These are phyloP conservation scores for Golubevia sp. DNA, from an alignment of 1,284 basidiomycete genomes.

Conservation along the genomic window DNA sequence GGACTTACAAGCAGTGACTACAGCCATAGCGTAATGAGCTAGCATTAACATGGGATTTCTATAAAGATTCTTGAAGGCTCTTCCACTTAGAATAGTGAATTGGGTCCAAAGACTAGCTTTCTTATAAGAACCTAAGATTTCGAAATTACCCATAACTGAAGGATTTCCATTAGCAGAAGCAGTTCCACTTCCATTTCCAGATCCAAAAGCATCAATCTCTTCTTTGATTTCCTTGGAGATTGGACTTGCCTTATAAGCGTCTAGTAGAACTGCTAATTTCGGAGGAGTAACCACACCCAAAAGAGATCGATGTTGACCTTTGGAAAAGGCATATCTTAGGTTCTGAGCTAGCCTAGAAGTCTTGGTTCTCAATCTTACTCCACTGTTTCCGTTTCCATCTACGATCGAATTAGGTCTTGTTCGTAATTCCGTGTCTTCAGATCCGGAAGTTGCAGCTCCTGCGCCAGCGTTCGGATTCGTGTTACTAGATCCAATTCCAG, in stretches of 20 bases:
- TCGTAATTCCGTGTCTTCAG: constrained; percentile 67
- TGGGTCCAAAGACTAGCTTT: constrained; percentile 85
- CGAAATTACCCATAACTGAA: constrained; percentile 62
- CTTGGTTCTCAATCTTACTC: constrained; percentile 63
- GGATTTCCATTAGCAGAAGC: background rate
- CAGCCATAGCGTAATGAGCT: constrained; percentile 84
- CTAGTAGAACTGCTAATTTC: constrained; percentile 75
- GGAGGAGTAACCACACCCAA: constrained; percentile 64
- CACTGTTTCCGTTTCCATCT: constrained; percentile 62
- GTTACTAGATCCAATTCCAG: background rate
- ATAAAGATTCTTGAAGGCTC: constrained; percentile 93
- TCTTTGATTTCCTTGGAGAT: constrained; percentile 70
- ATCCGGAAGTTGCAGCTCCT: too few species aligned
- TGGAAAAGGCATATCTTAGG: constrained; percentile 64
- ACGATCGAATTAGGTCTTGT: constrained; percentile 68
- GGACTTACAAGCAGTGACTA: constrained; percentile 73
- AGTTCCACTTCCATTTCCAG: background rate
- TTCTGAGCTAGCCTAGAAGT: constrained; percentile 75
- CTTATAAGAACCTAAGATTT: constrained; percentile 75
- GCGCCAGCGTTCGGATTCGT: too few species aligned
- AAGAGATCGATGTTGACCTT: constrained; percentile 64
- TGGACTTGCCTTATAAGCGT: constrained; percentile 73
- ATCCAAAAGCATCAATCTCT: constrained; percentile 67
- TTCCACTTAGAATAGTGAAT: constrained; percentile 86
- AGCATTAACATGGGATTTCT: constrained; percentile 88